phyloP scores from a whole-genome alignment of 306 rosid genomes.

The Fragaria ananassa region DNA sequence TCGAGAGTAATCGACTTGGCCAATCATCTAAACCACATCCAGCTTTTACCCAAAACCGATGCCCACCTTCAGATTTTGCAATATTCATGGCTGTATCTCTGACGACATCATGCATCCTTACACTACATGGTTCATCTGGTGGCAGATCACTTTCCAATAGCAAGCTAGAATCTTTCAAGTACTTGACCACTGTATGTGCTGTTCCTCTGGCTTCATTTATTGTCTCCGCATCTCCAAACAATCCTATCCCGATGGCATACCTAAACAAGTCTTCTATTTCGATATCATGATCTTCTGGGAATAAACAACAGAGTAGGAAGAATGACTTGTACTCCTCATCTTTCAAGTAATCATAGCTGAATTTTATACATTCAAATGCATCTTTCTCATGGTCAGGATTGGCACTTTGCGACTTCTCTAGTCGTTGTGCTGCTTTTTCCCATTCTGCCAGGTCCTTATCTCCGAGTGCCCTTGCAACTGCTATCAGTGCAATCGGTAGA shows the following conservation, averaged over 20 bases:
- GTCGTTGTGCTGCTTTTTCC: not conserved
- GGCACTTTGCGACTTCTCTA: too few species aligned
- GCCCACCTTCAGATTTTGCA: not conserved
- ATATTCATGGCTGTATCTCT: not conserved
- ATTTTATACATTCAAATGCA: too few species aligned
- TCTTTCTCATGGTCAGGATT: too few species aligned
- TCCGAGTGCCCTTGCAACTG: not conserved
- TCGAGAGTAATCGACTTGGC: not conserved
- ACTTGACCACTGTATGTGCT: not conserved
- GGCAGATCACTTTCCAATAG: not conserved
- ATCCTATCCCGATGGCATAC: too few species aligned
- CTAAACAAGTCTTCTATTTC: too few species aligned
- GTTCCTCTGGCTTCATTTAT: too few species aligned
- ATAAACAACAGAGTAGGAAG: too few species aligned
- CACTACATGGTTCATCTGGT: too few species aligned
- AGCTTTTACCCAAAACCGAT: not conserved
- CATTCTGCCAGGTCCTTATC: not conserved
- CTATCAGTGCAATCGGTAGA: not conserved
- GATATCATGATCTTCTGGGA: too few species aligned
- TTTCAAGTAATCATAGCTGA: too few species aligned
- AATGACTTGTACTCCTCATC: too few species aligned
- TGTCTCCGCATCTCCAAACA: too few species aligned
- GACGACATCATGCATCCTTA: not conserved
- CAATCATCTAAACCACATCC: not conserved
- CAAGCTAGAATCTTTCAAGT: not conserved